Evolutionary conservation across 306 rosid genomes (phyloP), one percentile per base, ranked within the genome.

Genomic region (Rosa multiflora): DNA sequence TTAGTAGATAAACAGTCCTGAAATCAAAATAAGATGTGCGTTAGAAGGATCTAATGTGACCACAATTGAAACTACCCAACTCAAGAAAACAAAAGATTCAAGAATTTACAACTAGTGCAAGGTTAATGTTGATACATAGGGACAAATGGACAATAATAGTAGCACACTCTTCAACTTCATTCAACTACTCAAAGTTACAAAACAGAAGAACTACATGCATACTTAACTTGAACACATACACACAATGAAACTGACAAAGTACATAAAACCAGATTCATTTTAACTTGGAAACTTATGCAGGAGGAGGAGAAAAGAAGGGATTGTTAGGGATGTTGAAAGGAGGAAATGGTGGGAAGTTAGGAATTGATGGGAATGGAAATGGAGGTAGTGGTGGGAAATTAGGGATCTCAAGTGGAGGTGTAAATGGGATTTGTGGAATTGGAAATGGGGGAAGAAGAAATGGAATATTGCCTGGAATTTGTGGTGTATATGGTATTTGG

Each of bases 241-340:
- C 1, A 47, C 68, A 46, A 14, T 10, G 26, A 47, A 59, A 75
- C 43, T 26, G 21, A 46, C 10, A 13, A 42, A 75, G 55, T 59
- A 58, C 53, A 75, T 4, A 59, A 43, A 14, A 37, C 70, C 20
- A 59, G n/a, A 43, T 58, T 21, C 13, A 56, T 21, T 10, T 56
- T n/a, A 55, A 59, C 55, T 23, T 13, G n/a, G 39, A 58, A 58
- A 59, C 52, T 43, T 63, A 76, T 47, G 62, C 63, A 72, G 76
- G 61, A 70, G 82, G 71, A 71, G 71, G 77, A 42, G 77, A 66
- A n/a, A 62, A 17, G n/a, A 61, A 72, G 11, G 73, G 82, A 46
- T 47, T 46, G 48, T 62, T 48, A n/a, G 78, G 73, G 58, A 78
- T 42, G 17, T 37, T 79, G 72, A 72, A 47, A 61, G 78, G 69